Evolutionary conservation across 2,329 filamentous ascomycete species (phyloP).

Genomic region (Diplodia seriata): DNA sequence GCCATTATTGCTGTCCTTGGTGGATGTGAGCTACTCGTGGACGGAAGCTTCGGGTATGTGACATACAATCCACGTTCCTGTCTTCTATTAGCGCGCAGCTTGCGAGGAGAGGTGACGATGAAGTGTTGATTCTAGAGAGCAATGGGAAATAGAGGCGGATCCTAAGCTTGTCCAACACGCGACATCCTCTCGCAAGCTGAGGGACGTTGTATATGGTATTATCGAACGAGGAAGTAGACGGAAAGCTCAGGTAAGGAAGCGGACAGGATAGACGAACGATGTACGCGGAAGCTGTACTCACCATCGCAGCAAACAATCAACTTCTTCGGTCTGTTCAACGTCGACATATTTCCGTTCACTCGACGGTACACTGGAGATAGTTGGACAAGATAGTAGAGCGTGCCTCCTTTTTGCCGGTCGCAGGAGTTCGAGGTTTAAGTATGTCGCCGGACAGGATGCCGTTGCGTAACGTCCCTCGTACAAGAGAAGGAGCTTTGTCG

Average conservation of each 20-base stretch:
- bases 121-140: neutral
- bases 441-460: neutral
- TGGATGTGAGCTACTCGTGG: neutral
- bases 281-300: neutral
- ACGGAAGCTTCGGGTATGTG: neutral
- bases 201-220: neutral
- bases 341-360: neutral
- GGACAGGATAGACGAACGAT: neutral
- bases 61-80: constrained; percentile 26
- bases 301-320: constrained; percentile 31
- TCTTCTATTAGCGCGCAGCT: neutral
- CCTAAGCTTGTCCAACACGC: neutral
- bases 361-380: neutral
- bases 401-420: neutral
- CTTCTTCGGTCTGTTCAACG: constrained; percentile 27
- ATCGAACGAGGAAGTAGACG: neutral
- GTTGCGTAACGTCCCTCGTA: neutral
- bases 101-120: neutral
- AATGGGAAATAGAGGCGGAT: neutral
- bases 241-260: neutral
- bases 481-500: neutral
- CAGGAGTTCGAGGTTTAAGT: neutral
- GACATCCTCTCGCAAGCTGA: neutral
- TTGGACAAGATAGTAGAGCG: neutral
- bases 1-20: constrained; percentile 33